Evolutionary conservation across 78 protist species (phyloP).

Genomic region (Dictyostelium intermedium): DNA sequence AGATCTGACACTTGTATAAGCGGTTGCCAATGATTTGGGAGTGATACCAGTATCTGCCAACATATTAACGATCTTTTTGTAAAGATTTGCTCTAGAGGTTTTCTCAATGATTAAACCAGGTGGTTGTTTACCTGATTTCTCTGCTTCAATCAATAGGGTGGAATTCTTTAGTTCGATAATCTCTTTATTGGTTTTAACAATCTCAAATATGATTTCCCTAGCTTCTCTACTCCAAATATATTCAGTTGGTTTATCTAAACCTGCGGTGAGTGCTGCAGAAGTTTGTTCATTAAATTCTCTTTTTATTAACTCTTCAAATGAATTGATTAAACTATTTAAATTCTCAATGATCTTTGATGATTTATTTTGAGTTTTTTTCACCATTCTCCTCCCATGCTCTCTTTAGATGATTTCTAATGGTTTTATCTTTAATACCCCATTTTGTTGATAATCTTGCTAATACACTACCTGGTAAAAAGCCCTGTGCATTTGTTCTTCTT

Average conservation of each 20-base stretch:
- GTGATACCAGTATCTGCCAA: not conserved
- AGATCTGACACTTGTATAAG: constrained; percentile 18
- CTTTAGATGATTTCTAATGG: constrained; percentile 37
- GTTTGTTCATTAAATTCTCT: constrained; percentile 7
- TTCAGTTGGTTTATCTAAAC: not conserved
- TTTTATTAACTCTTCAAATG: not conserved
- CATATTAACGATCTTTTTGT: constrained; percentile 38
- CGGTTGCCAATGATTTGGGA: constrained; percentile 20
- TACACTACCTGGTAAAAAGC: constrained; percentile 10
- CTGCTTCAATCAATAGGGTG: not conserved
- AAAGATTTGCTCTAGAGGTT: constrained; percentile 25
- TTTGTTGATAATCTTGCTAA: constrained; percentile 3
- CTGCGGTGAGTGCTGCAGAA: not conserved
- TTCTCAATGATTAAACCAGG: constrained; percentile 8
- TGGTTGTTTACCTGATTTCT: not conserved
- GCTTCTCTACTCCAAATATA: not conserved
- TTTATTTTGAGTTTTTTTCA: constrained; percentile 10
- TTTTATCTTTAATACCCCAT: constrained; percentile 64
- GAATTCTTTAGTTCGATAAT: constrained; percentile 37
- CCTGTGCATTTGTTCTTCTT: constrained; percentile 22
- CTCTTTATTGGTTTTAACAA: constrained; percentile 38
- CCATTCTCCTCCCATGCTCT: constrained; percentile 62
- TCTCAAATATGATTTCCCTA: not conserved
- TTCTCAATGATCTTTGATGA: not conserved
- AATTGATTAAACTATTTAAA: not conserved